Evolutionary conservation across 2,329 filamentous ascomycete genomes (phyloP).

Genomic region (Exophiala sp.): DNA sequence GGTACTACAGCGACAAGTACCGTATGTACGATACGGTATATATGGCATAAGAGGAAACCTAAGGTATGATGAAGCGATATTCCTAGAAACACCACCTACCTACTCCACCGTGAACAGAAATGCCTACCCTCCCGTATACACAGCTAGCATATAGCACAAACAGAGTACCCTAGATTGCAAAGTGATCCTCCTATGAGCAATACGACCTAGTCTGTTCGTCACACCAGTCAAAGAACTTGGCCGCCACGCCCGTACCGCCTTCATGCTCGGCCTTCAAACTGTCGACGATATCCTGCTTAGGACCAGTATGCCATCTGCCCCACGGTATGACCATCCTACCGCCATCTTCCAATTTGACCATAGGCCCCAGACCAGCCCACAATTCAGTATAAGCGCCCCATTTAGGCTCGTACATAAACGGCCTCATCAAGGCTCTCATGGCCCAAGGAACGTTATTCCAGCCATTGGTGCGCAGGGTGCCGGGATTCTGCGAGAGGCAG

Average conservation of each 20-base stretch:
- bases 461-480: no score
- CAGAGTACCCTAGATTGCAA: no score
- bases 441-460: constrained; percentile 29
- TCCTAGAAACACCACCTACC: no score
- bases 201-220: constrained; percentile 32
- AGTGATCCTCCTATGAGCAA: no score
- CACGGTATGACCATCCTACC: constrained; percentile 28
- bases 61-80: no score
- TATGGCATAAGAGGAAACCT: no score
- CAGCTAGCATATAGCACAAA: no score
- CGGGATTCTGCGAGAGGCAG: constrained; percentile 7
- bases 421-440: constrained; percentile 24
- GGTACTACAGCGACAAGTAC: no score
- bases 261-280: constrained; percentile 20
- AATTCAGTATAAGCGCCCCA: constrained; percentile 46
- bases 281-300: not conserved
- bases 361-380: constrained; percentile 43
- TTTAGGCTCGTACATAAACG: constrained; percentile 31
- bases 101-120: no score
- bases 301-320: constrained; percentile 5
- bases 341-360: constrained; percentile 38
- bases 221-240: constrained; percentile 40
- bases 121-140: no score
- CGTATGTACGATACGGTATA: no score
- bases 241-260: constrained; percentile 31